Evolutionary conservation across 768 basidiomycete genomes (phyloP).

Genomic region (Boletales sp.): DNA sequence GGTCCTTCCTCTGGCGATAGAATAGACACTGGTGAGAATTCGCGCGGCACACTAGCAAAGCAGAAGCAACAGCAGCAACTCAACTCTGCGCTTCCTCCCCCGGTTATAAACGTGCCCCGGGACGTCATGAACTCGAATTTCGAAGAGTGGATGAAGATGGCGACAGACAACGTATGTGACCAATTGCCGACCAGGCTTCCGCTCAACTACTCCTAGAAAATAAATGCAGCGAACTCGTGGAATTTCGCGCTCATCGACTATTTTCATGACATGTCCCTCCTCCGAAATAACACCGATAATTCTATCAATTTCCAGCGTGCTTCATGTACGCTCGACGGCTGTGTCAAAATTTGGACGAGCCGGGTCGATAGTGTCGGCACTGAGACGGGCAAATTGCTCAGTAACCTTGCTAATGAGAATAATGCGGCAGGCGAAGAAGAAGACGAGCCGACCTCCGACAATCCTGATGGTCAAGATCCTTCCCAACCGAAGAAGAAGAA

Average conservation of each 20-base stretch:
- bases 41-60: constrained; percentile 44
- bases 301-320: constrained; percentile 99
- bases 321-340: constrained; percentile 94
- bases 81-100: constrained; percentile 55
- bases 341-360: constrained; percentile 99
- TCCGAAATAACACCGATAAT: constrained; percentile 90
- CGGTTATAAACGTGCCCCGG: constrained; percentile 56
- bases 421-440: constrained; percentile 56
- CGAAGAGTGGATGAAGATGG: constrained; percentile 99
- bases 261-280: constrained; percentile 95
- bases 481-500: constrained; percentile 55
- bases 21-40: constrained; percentile 37
- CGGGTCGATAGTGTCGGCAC: constrained; percentile 96
- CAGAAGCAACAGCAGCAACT: constrained; percentile 60
- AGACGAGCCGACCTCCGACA: constrained; percentile 55
- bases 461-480: constrained; percentile 64
- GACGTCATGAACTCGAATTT: constrained; percentile 92
- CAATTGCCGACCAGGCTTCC: not conserved
- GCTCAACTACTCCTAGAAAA: constrained; percentile 67
- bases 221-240: constrained; percentile 97
- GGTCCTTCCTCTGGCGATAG: constrained; percentile 51
- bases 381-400: constrained; percentile 92
- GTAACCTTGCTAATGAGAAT: constrained; percentile 74
- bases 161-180: constrained; percentile 86
- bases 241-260: constrained; percentile 97